Evolutionary conservation across 371 early-diverging fungal genomes (phyloP).

Genomic region (Zychaea mexicana): DNA sequence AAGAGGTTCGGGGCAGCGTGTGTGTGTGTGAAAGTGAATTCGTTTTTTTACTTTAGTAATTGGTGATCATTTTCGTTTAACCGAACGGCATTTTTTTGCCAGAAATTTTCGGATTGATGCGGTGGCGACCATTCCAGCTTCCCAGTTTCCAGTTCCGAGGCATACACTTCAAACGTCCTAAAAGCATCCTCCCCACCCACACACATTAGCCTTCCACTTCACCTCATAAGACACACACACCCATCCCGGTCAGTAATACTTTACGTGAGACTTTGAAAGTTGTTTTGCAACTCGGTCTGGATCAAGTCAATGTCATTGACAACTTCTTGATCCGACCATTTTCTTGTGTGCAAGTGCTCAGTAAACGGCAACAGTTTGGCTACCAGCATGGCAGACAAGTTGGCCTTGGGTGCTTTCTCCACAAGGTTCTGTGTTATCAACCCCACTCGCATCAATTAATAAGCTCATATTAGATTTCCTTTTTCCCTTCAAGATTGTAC

Average conservation of each 20-base stretch:
- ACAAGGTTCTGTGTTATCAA: conserved; percentile 70
- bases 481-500: conserved; percentile 48
- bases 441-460: not conserved
- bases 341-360: conserved; percentile 80
- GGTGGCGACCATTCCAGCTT: conserved; percentile 93
- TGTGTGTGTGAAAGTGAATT: not conserved
- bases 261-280: conserved; percentile 72
- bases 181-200: not conserved
- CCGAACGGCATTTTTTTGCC: conserved; percentile 82
- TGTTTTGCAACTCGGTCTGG: conserved; percentile 65
- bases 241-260: too few relatives aligned
- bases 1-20: not conserved
- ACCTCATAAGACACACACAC: too few relatives aligned
- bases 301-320: conserved; percentile 75
- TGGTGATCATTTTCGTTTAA: conserved; percentile 78
- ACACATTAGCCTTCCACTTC: not conserved
- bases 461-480: too few relatives aligned
- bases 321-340: conserved; percentile 91
- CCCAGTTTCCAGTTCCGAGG: conserved; percentile 82
- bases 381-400: conserved; percentile 85
- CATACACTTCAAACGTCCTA: conserved; percentile 94
- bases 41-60: conserved; percentile 61
- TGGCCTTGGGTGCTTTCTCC: conserved; percentile 73
- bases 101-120: conserved; percentile 90
- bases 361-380: conserved; percentile 77